A percentile compares a stretch with the other conserved stretches of the same genome.
These are phyloP conservation scores for Byssoonygena ceratinophila DNA, from an alignment of 2,329 filamentous ascomycete genomes.

Conservation along the genomic window DNA sequence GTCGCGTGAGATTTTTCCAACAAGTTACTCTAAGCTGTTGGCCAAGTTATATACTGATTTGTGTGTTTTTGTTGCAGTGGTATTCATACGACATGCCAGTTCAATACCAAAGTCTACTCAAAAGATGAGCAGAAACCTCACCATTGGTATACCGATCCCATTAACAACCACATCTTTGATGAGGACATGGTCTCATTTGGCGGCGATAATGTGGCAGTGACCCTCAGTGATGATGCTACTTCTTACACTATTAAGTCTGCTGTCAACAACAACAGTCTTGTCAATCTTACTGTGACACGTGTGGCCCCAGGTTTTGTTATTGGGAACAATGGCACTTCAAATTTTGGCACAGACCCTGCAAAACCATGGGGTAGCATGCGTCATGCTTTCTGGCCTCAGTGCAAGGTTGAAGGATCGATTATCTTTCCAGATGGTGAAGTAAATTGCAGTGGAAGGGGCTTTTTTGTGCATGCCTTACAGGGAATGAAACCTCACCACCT, in stretches of 20 bases:
- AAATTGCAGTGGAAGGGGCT: constrained; percentile 63
- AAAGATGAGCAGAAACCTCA: constrained; percentile 59
- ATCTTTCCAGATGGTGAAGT: constrained; percentile 70
- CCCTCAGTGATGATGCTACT: constrained; percentile 73
- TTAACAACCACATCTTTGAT: constrained; percentile 72
- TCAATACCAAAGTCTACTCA: constrained; percentile 88
- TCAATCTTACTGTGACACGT: constrained; percentile 74
- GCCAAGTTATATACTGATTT: constrained; percentile 9
- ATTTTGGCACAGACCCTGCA: constrained; percentile 73
- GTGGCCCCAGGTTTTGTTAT: constrained; percentile 69
- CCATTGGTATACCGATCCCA: constrained; percentile 72
- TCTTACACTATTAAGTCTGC: constrained; percentile 84
- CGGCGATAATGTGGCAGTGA: constrained; percentile 72
- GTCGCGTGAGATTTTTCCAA: constrained; percentile 57
- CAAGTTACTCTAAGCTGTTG: not conserved
- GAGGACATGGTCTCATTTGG: constrained; percentile 74
- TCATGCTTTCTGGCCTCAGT: constrained; percentile 91
- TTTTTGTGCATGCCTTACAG: constrained; percentile 79
- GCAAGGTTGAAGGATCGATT: constrained; percentile 69
- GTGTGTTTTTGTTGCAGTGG: constrained; percentile 47
- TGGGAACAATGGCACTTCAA: constrained; percentile 71
- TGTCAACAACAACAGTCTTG: constrained; percentile 65
- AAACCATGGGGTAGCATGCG: constrained; percentile 89
- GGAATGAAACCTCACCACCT: constrained; percentile 99
- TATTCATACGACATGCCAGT: constrained; percentile 80